A percentile compares a stretch with the other conserved stretches of the same genome.
phyloP scores from a whole-genome alignment of 805 yeast genomes.

The Yamadazyma ubonensis region DNA sequence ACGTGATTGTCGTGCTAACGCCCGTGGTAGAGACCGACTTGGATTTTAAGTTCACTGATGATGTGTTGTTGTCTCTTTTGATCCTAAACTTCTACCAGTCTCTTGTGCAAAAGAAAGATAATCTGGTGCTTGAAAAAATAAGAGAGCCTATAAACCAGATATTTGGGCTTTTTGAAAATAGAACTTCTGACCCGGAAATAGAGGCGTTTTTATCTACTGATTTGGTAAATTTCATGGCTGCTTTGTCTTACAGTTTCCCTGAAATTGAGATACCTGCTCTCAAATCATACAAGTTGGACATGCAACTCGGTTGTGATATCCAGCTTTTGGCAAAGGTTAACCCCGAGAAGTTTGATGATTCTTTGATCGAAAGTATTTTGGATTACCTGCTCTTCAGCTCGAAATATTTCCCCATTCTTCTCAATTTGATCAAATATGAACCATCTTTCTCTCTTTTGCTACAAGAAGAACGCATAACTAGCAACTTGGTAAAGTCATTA shows the following conservation, averaged over 20 bases:
- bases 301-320: conserved; percentile 20
- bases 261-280: conserved; percentile 11
- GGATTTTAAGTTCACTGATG: conserved; percentile 17
- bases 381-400: conserved; percentile 16
- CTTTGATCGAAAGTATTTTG: conserved; percentile 11
- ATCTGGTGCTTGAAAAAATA: background rate
- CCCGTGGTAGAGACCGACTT: conserved; percentile 9
- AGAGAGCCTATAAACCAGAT: background rate
- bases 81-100: conserved; percentile 26
- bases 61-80: conserved; percentile 26
- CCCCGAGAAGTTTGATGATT: conserved; percentile 13
- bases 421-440: conserved; percentile 22
- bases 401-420: conserved; percentile 25
- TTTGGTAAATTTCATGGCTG: conserved; percentile 20
- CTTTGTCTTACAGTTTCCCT: conserved; percentile 20
- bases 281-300: conserved; percentile 20
- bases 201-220: conserved; percentile 16
- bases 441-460: conserved; percentile 17
- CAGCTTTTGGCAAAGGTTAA: conserved; percentile 19
- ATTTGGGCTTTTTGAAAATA: conserved; percentile 1
- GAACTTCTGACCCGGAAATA: conserved; percentile 5
- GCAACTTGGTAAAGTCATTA: conserved; percentile 9
- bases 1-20: conserved; percentile 4
- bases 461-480: conserved; percentile 12
- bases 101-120: conserved; percentile 15